phyloP scores from a whole-genome alignment of 768 basidiomycete species.

The Suillus ampliporus region DNA sequence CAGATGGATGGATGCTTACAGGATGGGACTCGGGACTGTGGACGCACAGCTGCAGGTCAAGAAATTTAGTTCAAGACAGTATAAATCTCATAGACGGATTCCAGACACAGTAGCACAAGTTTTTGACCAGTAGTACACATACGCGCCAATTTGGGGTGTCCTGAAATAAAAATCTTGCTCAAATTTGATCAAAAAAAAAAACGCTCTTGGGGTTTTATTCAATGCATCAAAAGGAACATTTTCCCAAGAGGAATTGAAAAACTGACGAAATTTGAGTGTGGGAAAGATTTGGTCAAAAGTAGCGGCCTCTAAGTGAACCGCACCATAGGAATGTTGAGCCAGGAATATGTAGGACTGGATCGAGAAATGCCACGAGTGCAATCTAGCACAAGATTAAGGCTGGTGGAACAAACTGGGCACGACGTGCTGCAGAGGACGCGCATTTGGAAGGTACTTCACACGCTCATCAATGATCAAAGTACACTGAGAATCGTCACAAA shows the following conservation, averaged over 20 bases:
- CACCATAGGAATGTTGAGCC: too few species aligned
- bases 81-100: conserved; percentile 18
- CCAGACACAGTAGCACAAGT: conserved; percentile 4
- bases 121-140: conserved; percentile 7
- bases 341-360: too few species aligned
- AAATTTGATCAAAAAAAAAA: conserved; percentile 19
- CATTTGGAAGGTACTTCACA: too few species aligned
- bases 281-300: conserved; percentile 14
- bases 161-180: conserved; percentile 11
- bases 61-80: conserved; percentile 20
- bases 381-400: too few species aligned
- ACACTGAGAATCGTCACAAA: background rate
- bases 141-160: conserved; percentile 11
- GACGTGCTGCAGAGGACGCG: too few species aligned
- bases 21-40: conserved; percentile 14
- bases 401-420: too few species aligned
- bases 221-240: conserved; percentile 17
- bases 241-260: conserved; percentile 22
- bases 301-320: conserved; percentile 18
- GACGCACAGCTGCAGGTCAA: conserved; percentile 22
- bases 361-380: too few species aligned
- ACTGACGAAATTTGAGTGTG: background rate
- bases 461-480: too few species aligned
- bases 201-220: conserved; percentile 17
- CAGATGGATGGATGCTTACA: conserved; percentile 25